phyloP scores from a whole-genome alignment of 2,329 filamentous ascomycete genomes.

The Graphilbum ipis-grandicollis region DNA sequence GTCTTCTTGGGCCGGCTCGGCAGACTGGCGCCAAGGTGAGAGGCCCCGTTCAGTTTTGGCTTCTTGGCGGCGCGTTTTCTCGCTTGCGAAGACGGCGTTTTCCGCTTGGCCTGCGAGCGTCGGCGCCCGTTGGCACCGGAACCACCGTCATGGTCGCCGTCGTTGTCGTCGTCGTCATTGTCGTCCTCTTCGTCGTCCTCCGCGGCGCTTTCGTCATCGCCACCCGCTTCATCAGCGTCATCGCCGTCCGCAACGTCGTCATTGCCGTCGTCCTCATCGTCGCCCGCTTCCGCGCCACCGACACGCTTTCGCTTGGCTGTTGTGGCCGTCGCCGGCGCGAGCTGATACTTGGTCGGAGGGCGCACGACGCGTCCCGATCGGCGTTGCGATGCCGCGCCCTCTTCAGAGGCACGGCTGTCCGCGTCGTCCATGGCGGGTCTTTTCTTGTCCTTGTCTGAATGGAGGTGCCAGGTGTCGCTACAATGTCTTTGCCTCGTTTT shows the following conservation, averaged over 20 bases:
- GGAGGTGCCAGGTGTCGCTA: background rate
- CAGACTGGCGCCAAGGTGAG: constrained; percentile 23
- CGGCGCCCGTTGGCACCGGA: constrained; percentile 11
- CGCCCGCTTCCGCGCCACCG: constrained; percentile 20
- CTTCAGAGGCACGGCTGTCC: background rate
- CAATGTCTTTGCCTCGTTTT: too few species aligned
- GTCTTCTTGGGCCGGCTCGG: constrained; percentile 39
- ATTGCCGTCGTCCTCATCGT: constrained; percentile 26
- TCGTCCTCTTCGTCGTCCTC: constrained; percentile 21
- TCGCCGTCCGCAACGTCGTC: constrained; percentile 17
- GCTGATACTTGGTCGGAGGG: constrained; percentile 40
- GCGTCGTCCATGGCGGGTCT: background rate
- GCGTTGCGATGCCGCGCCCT: constrained; percentile 35
- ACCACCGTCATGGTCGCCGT: too few species aligned
- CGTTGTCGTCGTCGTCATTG: constrained; percentile 19
- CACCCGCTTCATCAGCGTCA: constrained; percentile 15
- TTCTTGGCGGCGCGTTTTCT: constrained; percentile 46
- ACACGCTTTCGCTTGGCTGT: constrained; percentile 44
- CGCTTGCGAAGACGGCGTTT: constrained; percentile 19
- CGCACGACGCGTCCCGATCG: constrained; percentile 52
- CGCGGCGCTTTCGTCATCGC: constrained; percentile 18
- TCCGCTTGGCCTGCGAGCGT: constrained; percentile 17
- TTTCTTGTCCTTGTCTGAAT: background rate
- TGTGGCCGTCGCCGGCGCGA: constrained; percentile 29
- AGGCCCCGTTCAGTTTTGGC: constrained; percentile 42